These are phyloP conservation scores for Limnomonas spitsbergensis DNA, from an alignment of 139 green algal genomes.

Conservation along the genomic window DNA sequence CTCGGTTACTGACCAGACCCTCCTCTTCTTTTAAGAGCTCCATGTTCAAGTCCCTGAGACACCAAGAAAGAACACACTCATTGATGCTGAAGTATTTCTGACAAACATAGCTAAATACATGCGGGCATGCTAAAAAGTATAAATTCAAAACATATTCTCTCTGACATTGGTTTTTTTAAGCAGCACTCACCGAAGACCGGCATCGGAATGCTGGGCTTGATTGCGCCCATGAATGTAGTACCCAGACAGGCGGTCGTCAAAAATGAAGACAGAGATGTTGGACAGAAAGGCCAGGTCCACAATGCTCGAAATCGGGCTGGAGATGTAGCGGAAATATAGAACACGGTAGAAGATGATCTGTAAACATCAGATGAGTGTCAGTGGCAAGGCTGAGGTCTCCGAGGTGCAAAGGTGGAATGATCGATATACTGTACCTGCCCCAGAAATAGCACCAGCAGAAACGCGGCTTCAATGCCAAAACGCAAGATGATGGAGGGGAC, in stretches of 20 bases:
- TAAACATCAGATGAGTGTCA: too few species aligned
- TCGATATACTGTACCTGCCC: conserved; percentile 13
- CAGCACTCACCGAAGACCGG: conserved; percentile 44
- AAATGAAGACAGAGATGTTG: conserved; percentile 61
- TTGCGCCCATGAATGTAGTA: conserved; percentile 74
- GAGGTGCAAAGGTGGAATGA: too few species aligned
- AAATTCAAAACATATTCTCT: too few species aligned
- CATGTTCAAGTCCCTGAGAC: conserved; percentile 52
- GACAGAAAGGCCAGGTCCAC: conserved; percentile 68
- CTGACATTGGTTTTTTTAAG: too few species aligned
- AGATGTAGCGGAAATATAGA: conserved; percentile 39
- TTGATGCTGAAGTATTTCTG: too few species aligned
- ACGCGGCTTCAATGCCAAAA: conserved; percentile 22
- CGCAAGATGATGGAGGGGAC: conserved; percentile 49
- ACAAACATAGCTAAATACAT: too few species aligned
- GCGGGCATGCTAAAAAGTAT: too few species aligned
- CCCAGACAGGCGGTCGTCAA: conserved; percentile 49
- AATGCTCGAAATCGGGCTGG: conserved; percentile 53
- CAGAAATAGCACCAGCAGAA: conserved; percentile 2
- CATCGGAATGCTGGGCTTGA: conserved; percentile 55
- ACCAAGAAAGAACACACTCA: too few species aligned
- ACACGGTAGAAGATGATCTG: conserved; percentile 33
- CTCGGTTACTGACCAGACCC: conserved; percentile 50
- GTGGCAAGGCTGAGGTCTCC: too few species aligned
- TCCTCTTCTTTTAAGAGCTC: conserved; percentile 58